Base-by-base conservation (phyloP, 2,329 filamentous ascomycete species). In the Helotiales sp. region DNA sequence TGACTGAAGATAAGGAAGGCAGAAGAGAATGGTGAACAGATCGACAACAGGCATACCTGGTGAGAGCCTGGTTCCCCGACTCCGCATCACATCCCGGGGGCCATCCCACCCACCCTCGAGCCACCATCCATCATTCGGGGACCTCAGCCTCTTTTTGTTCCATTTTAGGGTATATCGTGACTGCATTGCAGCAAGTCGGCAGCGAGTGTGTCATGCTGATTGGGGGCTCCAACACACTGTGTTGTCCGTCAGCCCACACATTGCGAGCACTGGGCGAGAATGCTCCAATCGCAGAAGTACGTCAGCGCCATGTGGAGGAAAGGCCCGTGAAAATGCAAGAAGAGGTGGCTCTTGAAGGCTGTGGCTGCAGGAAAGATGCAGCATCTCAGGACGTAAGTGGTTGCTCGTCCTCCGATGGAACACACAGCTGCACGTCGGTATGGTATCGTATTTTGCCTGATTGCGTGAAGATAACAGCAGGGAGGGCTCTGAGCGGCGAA, bases 111-210 rank as follows among this genome's bases (percentile, higher is more conserved):
- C 33, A 36, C 36, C 17, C 49, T 24, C 34, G 36, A 38, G 44
- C 29, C 17, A n/a, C n/a, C n/a, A 46, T 54, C 51, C 55, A 44
- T 40, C 53, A 31, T 19, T 33, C 33, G 36, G 47, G 33, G 54
- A 52, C 48, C 46, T 61, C 56, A 61, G 59, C 59, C 56, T 61
- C 49, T 49, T 42, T 17, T 30, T 29, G 33, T 56, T 46, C 56
- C 56, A 54, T 54, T 53, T 56, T 54, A 34, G 59, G 51, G 48
- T 25, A 42, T 10, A 49, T 49, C 44, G 13, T 40, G 44, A 30
- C 17, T 49, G 52, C 17, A 34, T 48, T 19, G 25, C 44, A 47
- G 44, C 38, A n/a, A n/a, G 31, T 9, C 31, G 15, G 31, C n/a
- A 10, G 38, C 9, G 38, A 27, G 19, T 8, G 19, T 4, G 3